Conservation (phyloP, 75 land plant species). For the Chamaecyparis obtusa region DNA sequence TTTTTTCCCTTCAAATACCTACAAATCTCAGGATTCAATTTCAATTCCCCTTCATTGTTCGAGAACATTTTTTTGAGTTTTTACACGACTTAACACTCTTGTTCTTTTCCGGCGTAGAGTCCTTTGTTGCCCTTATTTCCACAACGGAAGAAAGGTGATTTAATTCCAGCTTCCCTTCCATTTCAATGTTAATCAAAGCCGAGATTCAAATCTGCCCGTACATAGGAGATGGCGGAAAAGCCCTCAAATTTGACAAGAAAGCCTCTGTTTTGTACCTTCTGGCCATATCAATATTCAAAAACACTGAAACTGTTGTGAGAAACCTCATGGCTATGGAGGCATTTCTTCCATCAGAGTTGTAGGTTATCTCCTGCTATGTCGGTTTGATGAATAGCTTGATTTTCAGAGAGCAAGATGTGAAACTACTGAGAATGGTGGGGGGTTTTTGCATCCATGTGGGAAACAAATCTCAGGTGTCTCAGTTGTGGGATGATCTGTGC, state of each 20-base stretch:
- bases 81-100: too few relatives aligned
- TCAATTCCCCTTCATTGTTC: too few relatives aligned
- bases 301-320: background rate
- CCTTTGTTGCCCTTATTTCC: background rate
- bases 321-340: background rate
- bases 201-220: background rate
- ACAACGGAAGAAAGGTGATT: background rate
- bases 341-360: background rate
- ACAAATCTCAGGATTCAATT: too few relatives aligned
- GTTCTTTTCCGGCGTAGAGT: too few relatives aligned
- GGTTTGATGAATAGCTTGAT: too few relatives aligned
- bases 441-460: too few relatives aligned
- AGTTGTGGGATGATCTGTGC: too few relatives aligned
- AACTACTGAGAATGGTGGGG: too few relatives aligned
- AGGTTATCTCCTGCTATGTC: background rate
- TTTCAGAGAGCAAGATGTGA: too few relatives aligned
- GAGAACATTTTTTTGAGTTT: too few relatives aligned
- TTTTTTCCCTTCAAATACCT: too few relatives aligned
- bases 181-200: background rate
- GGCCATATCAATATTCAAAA: background rate
- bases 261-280: background rate
- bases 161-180: background rate
- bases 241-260: background rate
- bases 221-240: background rate
- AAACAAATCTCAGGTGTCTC: too few relatives aligned